A percentile compares a stretch with the other conserved stretches of the same genome.
Conservation (phyloP, 2,329 filamentous ascomycete genomes). For the Scedosporium apiospermum region DNA sequence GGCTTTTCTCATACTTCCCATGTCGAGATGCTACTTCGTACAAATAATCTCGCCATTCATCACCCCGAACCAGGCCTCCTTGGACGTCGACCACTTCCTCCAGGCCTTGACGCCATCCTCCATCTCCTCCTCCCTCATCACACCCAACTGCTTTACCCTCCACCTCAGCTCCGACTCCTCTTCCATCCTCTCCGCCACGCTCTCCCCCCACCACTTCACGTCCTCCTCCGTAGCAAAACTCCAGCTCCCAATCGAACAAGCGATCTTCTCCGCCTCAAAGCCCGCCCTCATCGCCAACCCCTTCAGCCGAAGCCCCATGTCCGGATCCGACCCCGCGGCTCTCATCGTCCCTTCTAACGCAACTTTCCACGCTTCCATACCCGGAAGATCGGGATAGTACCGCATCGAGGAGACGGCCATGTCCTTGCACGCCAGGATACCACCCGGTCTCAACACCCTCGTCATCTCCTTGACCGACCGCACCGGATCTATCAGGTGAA, state of each 20-base stretch:
- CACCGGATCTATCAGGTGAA: conserved; percentile 25
- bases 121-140: neutral
- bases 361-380: neutral
- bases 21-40: neutral
- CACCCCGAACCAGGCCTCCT: conserved; percentile 7
- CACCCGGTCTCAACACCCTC: conserved; percentile 31
- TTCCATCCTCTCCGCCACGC: conserved; percentile 5
- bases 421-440: conserved; percentile 44
- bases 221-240: conserved; percentile 4
- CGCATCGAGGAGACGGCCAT: conserved; percentile 47
- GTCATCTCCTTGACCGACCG: conserved; percentile 29
- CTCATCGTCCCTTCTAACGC: neutral
- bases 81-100: neutral
- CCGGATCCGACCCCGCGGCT: conserved; percentile 4
- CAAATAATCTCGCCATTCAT: conserved; percentile 8
- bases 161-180: conserved; percentile 1
- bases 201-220: conserved; percentile 4
- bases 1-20: neutral
- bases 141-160: neutral
- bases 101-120: neutral
- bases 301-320: conserved; percentile 4
- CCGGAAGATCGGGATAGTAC: neutral
- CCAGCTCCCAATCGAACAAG: conserved; percentile 2
- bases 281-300: conserved; percentile 4
- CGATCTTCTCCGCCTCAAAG: neutral